Base-by-base conservation (phyloP, 2,329 filamentous ascomycete genomes). In the Penicillium fuscoglaucum region DNA sequence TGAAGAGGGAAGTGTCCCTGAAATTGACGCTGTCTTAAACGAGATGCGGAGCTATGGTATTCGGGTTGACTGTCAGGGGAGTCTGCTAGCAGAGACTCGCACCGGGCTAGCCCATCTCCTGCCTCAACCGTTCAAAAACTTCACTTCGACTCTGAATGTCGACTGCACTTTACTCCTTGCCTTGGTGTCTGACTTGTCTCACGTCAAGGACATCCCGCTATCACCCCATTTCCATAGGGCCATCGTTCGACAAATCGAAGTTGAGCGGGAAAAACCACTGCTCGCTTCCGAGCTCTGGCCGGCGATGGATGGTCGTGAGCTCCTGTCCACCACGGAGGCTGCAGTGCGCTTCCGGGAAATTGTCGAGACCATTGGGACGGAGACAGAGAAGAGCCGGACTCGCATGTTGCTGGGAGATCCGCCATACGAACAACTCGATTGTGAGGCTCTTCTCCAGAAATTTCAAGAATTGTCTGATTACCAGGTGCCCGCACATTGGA, bases 111-210 rank as follows among this genome's bases (percentile, higher is more conserved):
- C 58, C 15, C 66, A 64, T 44, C 71, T 79, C n/a, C 67, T 79
- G 24, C 77, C 78, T 21, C 70, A 75, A 46, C 71, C 72, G 15
- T 75, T 74, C 67, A 73, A 75, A 48, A 69, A 71, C 24, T 72
- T 79, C 62, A 80, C 78, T n/a, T 44, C 72, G 10, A 75, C 72
- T 12, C 61, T 82, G 44, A 80, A 81, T 62, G 73, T 80, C 48
- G 80, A 83, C 61, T 80, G 78, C 63, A 91, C 89, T 1, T 84
- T 91, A 47, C 80, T 93, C 6, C 82, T 93, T 6, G 89, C 88
- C 5, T 77, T 92, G 2, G 83, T 88, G 1, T 91, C 89, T 0
- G 90, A 93, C 66, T 85, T 92, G 28, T 89, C 87, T 2, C 88
- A 92, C 69, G 75, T 75, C 35, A 68, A 72, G 55, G 65, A 68